Conservation (phyloP, 371 early-diverging fungal genomes). For the Actinomortierella ambigua region DNA sequence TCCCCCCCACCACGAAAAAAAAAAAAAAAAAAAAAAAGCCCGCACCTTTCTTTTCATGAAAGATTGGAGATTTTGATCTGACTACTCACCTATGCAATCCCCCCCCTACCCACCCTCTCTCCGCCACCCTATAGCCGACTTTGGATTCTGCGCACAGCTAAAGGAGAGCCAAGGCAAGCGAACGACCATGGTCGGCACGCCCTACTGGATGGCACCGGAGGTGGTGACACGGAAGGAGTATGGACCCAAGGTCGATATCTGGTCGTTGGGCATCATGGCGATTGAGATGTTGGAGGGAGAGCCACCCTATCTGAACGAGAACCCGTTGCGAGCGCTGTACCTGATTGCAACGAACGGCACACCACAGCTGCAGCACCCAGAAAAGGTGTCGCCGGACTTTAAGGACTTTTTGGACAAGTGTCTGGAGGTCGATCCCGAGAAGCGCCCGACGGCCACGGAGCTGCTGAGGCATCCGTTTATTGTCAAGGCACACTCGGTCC, state of each 20-base stretch:
- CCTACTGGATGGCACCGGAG: slow-evolving; percentile 98
- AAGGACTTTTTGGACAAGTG: slow-evolving; percentile 84
- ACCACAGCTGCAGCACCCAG: slow-evolving; percentile 89
- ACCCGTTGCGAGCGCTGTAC: slow-evolving; percentile 90
- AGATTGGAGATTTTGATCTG: no score
- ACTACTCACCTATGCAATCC: slow-evolving; percentile 1
- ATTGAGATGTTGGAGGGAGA: slow-evolving; percentile 95
- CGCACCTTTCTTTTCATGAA: no score
- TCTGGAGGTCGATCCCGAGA: slow-evolving; percentile 87
- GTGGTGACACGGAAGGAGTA: slow-evolving; percentile 94
- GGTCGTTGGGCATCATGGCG: slow-evolving; percentile 97
- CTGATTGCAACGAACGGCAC: slow-evolving; percentile 97
- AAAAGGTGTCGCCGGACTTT: slow-evolving; percentile 78
- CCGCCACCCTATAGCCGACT: slow-evolving; percentile 70
- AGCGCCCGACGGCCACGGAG: slow-evolving; percentile 82
- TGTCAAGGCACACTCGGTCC: slow-evolving; percentile 82
- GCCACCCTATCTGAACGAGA: slow-evolving; percentile 95
- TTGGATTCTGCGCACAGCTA: slow-evolving; percentile 94
- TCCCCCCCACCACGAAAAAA: no score
- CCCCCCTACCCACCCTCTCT: neutral
- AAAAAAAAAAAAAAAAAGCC: no score
- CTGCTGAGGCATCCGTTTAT: slow-evolving; percentile 88
- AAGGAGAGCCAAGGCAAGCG: slow-evolving; percentile 81
- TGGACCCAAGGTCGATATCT: slow-evolving; percentile 94
- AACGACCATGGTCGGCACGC: slow-evolving; percentile 93